Conservation (phyloP, 768 basidiomycete species). For the Trametes coccinea region DNA sequence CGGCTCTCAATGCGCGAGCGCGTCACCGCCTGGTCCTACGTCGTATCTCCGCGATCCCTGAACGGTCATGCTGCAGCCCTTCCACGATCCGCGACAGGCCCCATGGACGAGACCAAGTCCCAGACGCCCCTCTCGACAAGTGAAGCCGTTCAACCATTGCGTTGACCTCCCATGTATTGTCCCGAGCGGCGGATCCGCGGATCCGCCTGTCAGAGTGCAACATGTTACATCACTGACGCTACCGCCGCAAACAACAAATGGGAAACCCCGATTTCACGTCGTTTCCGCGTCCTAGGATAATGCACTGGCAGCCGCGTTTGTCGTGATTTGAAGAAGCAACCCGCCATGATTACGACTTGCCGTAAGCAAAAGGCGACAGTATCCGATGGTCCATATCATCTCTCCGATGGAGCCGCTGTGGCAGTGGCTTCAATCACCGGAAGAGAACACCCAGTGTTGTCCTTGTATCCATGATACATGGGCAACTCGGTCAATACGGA, state of each 20-base stretch:
- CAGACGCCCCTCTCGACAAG: no score
- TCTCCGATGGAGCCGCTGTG: no score
- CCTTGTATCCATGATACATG: no score
- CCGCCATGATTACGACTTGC: no score
- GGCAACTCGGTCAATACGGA: no score
- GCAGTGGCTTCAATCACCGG: no score
- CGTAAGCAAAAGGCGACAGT: no score
- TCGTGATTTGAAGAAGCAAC: no score
- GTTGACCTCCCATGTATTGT: background rate
- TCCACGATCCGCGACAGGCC: background rate
- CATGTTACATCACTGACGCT: background rate
- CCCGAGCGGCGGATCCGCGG: background rate
- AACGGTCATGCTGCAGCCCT: background rate
- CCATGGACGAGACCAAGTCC: background rate
- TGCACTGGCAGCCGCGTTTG: no score
- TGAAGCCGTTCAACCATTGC: background rate
- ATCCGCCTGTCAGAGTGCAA: background rate
- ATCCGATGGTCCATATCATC: no score
- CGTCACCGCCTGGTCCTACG: background rate
- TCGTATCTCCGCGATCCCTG: background rate
- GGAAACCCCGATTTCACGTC: background rate
- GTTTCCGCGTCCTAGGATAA: no score
- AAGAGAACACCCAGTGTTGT: no score
- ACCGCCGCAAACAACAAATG: background rate
- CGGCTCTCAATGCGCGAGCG: background rate